Evolutionary conservation across 2,329 filamentous ascomycete genomes (phyloP).

Genomic region (Dryadomyces quercus-mongolicae): DNA sequence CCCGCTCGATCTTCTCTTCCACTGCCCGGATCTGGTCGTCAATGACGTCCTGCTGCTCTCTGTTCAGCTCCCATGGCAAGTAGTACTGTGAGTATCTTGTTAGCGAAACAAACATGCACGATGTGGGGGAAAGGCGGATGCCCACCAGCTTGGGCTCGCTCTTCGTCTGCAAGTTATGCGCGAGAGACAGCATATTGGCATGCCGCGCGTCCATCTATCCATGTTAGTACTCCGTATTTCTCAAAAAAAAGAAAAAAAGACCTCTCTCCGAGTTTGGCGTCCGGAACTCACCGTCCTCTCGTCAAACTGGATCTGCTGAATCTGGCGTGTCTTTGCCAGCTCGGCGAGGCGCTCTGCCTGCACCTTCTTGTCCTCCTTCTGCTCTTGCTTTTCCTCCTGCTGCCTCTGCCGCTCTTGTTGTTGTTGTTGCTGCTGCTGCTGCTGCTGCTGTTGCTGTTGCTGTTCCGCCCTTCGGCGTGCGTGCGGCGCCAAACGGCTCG

Average conservation of each 20-base stretch:
- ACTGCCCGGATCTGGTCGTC: constrained; percentile 56
- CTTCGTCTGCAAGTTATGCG: constrained; percentile 61
- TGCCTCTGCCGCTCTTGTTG: constrained; percentile 53
- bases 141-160: constrained; percentile 63
- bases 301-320: constrained; percentile 64
- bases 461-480: constrained; percentile 70
- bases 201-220: constrained; percentile 64
- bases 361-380: constrained; percentile 54
- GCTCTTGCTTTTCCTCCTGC: neutral
- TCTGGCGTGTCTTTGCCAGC: constrained; percentile 46
- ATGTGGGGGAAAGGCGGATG: constrained; percentile 8
- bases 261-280: neutral
- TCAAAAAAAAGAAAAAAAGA: neutral
- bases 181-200: constrained; percentile 55
- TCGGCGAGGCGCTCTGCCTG: constrained; percentile 54
- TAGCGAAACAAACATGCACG: neutral
- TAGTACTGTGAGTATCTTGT: constrained; percentile 51
- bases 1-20: constrained; percentile 49
- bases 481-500: constrained; percentile 31
- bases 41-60: constrained; percentile 58
- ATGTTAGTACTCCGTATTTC: constrained; percentile 15
- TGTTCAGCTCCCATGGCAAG: constrained; percentile 65
- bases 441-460: constrained; percentile 63
- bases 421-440: constrained; percentile 46
- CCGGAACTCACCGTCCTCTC: constrained; percentile 54